These are phyloP conservation scores for Filobasidium uniguttulatum DNA, from an alignment of 1,284 basidiomycete species.

Conservation along the genomic window DNA sequence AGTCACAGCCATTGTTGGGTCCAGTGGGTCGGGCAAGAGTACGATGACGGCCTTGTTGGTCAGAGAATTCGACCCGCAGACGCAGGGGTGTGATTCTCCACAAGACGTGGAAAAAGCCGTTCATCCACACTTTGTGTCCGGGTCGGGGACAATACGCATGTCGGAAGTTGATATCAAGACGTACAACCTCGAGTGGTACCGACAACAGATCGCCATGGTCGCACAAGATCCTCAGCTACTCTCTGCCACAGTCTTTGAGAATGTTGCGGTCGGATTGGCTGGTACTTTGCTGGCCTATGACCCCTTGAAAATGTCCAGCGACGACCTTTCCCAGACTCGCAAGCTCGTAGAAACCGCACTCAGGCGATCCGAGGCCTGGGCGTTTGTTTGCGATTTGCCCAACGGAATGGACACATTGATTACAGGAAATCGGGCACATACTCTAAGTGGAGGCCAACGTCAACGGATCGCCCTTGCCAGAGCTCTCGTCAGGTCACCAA, in stretches of 20 bases:
- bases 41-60: constrained; percentile 37
- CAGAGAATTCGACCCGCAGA: constrained; percentile 36
- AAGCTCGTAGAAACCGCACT: constrained; percentile 60
- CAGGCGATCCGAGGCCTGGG: constrained; percentile 81
- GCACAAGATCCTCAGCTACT: constrained; percentile 40
- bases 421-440: constrained; percentile 1
- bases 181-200: constrained; percentile 77
- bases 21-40: constrained; percentile 38
- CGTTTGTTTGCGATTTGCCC: constrained; percentile 73
- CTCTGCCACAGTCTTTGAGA: constrained; percentile 58
- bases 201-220: constrained; percentile 58
- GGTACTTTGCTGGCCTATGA: constrained; percentile 49
- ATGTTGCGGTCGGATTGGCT: constrained; percentile 82
- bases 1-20: constrained; percentile 37
- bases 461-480: no score
- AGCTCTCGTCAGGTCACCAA: no score
- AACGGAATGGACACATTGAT: constrained; percentile 43
- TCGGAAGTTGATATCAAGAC: no score
- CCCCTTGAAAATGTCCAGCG: no score
- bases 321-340: no score
- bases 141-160: constrained; percentile 18
- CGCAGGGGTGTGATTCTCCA: constrained; percentile 12
- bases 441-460: constrained; percentile 83
- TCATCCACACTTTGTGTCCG: no score
- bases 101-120: no score